phyloP scores from a whole-genome alignment of 305 asterid genomes.

The Coffea humblotiana region DNA sequence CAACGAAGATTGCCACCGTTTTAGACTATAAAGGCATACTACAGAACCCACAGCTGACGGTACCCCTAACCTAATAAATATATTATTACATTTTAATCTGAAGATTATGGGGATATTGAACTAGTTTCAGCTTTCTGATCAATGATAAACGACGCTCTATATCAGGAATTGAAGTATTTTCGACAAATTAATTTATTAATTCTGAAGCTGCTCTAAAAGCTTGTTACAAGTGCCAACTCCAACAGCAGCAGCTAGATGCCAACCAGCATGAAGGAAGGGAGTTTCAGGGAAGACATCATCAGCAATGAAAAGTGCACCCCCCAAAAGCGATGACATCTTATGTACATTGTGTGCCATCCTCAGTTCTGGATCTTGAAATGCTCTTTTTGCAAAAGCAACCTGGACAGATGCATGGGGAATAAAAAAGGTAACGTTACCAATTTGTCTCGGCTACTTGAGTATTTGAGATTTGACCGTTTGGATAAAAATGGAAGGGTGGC shows the following conservation, averaged over 20 bases:
- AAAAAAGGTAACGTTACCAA: background rate
- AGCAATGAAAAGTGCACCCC: constrained; percentile 77
- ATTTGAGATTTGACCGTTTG: background rate
- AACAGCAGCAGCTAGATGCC: constrained; percentile 95
- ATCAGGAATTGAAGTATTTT: constrained; percentile 27
- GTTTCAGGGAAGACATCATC: constrained; percentile 69
- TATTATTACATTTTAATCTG: background rate
- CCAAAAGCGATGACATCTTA: constrained; percentile 68
- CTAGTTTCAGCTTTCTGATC: background rate
- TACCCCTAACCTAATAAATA: background rate
- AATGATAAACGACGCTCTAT: background rate
- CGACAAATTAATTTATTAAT: constrained; percentile 49
- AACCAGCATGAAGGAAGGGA: constrained; percentile 83
- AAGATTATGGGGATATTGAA: background rate
- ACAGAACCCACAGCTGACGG: background rate
- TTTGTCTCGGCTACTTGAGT: background rate
- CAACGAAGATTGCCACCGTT: constrained; percentile 13
- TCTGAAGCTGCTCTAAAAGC: constrained; percentile 47
- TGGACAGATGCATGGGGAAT: constrained; percentile 22
- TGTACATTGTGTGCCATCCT: constrained; percentile 70
- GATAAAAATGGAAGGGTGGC: background rate
- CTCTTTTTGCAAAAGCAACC: constrained; percentile 86
- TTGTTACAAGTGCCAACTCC: constrained; percentile 85
- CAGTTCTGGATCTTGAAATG: constrained; percentile 67
- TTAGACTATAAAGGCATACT: background rate